A percentile compares a stretch with the other conserved stretches of the same genome.
phyloP scores from a whole-genome alignment of 2,329 filamentous ascomycete genomes.

The Boeremia lycopersici region DNA sequence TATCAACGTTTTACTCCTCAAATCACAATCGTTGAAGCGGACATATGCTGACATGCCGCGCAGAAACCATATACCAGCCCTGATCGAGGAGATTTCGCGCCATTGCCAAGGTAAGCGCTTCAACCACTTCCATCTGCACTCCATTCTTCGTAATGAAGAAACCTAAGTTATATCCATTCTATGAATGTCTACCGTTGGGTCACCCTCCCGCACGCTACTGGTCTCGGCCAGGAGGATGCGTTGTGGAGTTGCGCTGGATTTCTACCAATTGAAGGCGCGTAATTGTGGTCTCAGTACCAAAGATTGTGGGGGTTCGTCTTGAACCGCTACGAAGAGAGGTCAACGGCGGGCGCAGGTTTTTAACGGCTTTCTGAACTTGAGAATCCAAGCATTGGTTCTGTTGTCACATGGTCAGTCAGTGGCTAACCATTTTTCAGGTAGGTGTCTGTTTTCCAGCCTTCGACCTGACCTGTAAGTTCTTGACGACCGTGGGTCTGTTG shows the following conservation, averaged over 20 bases:
- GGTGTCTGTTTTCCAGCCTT: background rate
- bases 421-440: conserved; percentile 19
- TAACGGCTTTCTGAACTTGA: conserved; percentile 67
- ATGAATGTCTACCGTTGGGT: conserved; percentile 68
- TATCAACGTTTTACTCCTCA: conserved; percentile 6
- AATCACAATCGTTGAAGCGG: conserved; percentile 3
- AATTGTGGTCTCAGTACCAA: conserved; percentile 63
- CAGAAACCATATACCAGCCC: conserved; percentile 1
- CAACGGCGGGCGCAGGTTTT: conserved; percentile 64
- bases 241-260: conserved; percentile 71
- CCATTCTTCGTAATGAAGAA: conserved; percentile 56
- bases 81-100: background rate
- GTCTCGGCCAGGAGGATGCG: conserved; percentile 65
- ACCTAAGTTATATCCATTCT: conserved; percentile 67
- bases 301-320: conserved; percentile 46
- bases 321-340: conserved; percentile 56
- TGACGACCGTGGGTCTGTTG: background rate
- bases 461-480: background rate
- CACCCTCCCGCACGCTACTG: conserved; percentile 74
- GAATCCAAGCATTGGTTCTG: conserved; percentile 11
- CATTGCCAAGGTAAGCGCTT: conserved; percentile 29
- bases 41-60: conserved; percentile 24
- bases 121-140: background rate
- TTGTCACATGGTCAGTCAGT: conserved; percentile 7
- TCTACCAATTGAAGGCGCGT: conserved; percentile 50